phyloP scores from a whole-genome alignment of 129 eudicot genomes.

The Pseudognaphalium luteoalbum region DNA sequence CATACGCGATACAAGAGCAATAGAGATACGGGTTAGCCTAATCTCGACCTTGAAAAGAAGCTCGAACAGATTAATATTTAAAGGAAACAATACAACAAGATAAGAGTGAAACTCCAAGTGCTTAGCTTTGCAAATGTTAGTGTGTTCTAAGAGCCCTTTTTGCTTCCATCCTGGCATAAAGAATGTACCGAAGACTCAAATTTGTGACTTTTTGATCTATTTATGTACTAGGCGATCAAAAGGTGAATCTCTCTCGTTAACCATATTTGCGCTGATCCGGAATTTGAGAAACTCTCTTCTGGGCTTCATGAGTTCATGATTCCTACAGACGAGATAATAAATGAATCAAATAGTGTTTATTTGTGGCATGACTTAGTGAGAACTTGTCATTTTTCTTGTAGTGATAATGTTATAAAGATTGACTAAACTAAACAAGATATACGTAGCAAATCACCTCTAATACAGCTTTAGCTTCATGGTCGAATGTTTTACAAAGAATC shows the following conservation, averaged over 20 bases:
- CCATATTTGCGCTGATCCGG: conserved; percentile 2
- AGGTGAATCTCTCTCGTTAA: conserved; percentile 4
- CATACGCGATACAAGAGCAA: neutral
- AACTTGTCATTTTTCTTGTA: too few species aligned
- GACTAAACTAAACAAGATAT: neutral
- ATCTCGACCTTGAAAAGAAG: too few species aligned
- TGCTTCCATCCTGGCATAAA: conserved; percentile 9
- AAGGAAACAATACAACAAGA: neutral
- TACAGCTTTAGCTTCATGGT: conserved; percentile 64
- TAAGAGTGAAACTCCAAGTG: neutral
- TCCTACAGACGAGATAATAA: conserved; percentile 21
- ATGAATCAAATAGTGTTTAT: conserved; percentile 1
- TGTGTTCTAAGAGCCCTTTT: neutral
- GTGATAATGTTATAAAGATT: neutral
- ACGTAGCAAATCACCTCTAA: conserved; percentile 55
- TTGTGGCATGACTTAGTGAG: too few species aligned
- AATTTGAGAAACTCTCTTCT: conserved; percentile 13
- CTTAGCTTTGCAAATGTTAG: neutral
- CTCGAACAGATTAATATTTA: neutral
- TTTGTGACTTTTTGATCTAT: neutral
- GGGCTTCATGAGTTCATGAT: conserved; percentile 20
- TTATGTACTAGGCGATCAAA: neutral
- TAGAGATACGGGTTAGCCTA: neutral
- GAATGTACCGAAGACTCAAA: conserved; percentile 11
- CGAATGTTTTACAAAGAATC: conserved; percentile 82